Evolutionary conservation across 257 asterid species (phyloP).

Genomic region (Solanum chilense): DNA sequence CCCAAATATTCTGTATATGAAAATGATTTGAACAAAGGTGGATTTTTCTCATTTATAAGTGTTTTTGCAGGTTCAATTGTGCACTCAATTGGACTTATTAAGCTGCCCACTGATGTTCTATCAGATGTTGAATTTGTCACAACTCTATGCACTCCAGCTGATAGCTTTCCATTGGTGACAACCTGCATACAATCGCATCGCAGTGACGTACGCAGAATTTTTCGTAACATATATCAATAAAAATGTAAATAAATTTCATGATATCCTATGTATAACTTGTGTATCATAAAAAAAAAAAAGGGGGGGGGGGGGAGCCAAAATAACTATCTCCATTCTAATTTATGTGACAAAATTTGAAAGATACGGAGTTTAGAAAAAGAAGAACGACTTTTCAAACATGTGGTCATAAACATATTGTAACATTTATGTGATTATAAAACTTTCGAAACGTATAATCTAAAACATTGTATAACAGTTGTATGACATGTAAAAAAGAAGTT

Average conservation of each 20-base stretch:
- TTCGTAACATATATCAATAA: neutral
- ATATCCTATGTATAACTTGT: neutral
- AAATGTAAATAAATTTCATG: neutral
- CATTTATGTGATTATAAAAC: neutral
- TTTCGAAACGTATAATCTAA: neutral
- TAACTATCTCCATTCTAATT: neutral
- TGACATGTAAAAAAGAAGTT: neutral
- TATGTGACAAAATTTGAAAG: neutral
- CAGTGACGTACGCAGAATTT: neutral
- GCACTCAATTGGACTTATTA: neutral
- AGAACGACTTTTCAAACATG: neutral
- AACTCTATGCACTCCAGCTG: neutral
- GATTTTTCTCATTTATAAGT: neutral
- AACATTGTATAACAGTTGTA: neutral
- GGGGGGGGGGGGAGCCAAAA: neutral
- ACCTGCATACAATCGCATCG: neutral
- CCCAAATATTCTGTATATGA: neutral
- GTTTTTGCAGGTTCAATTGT: neutral
- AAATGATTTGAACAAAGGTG: neutral
- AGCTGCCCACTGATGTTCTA: neutral
- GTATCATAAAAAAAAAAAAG: neutral
- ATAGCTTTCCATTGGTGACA: neutral
- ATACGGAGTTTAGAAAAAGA: accelerated
- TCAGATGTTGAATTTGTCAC: neutral
- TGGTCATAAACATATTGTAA: neutral